Conservation (phyloP, 257 asterid species). For the Solanum appendiculatum region DNA sequence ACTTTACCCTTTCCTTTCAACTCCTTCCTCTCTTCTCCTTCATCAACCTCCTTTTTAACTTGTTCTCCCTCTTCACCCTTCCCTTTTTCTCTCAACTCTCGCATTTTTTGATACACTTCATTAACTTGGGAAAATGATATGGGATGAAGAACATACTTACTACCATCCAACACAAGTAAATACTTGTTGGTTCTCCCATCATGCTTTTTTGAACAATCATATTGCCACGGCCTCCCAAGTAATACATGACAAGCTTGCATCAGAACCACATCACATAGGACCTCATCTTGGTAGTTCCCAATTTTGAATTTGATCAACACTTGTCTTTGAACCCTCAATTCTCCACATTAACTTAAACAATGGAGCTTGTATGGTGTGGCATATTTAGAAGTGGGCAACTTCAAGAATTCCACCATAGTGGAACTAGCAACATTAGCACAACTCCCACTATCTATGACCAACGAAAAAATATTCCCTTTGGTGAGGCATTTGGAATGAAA, state of each 20-base stretch:
- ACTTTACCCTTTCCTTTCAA: neutral
- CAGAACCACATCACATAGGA: neutral
- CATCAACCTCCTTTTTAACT: too few species aligned
- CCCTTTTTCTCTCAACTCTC: neutral
- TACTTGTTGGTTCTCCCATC: neutral
- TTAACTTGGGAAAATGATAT: neutral
- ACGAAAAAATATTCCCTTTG: neutral
- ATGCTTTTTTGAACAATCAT: too few species aligned
- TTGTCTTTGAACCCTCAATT: neutral
- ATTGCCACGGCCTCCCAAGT: neutral
- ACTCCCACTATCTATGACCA: neutral
- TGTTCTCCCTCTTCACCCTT: neutral
- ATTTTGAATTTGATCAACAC: neutral
- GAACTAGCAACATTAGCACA: neutral
- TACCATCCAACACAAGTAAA: neutral
- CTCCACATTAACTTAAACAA: neutral
- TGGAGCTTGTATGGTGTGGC: neutral
- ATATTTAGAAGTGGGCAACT: neutral
- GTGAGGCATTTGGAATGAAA: neutral
- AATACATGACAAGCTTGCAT: neutral
- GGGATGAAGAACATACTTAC: neutral
- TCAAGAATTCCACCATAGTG: neutral
- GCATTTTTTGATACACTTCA: too few species aligned
- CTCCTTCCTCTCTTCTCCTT: neutral
- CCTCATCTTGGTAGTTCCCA: neutral